A percentile compares a stretch with the other conserved stretches of the same genome.
Conservation (phyloP, 2,329 filamentous ascomycete species). For the Immersiporthe knoxdaviesiana region DNA sequence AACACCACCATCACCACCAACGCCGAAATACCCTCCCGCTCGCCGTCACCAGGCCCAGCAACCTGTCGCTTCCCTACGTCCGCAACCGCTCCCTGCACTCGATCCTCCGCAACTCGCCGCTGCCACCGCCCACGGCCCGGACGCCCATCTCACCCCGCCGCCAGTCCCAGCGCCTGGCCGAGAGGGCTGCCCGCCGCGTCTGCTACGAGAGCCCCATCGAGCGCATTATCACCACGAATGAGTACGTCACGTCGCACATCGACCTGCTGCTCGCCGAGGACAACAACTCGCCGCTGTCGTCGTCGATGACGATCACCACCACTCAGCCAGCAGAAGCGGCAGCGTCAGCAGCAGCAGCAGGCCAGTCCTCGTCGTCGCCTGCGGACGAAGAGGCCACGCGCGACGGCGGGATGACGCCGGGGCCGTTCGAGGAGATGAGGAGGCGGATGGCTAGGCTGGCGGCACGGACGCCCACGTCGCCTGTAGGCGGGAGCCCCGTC, state of each 20-base stretch:
- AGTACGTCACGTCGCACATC: slow-evolving; percentile 65
- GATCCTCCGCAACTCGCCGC: slow-evolving; percentile 68
- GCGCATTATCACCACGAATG: slow-evolving; percentile 66
- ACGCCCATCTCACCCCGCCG: slow-evolving; percentile 58
- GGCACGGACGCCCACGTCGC: slow-evolving; percentile 46
- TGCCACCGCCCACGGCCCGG: slow-evolving; percentile 55
- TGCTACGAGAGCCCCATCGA: slow-evolving; percentile 66
- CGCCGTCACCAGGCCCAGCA: slow-evolving; percentile 30
- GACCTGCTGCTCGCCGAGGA: slow-evolving; percentile 62
- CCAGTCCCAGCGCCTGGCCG: slow-evolving; percentile 57
- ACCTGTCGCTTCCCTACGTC: slow-evolving; percentile 55
- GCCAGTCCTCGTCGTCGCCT: neutral
- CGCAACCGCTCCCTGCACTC: slow-evolving; percentile 63
- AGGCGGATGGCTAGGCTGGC: slow-evolving; percentile 56
- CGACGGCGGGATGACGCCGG: slow-evolving; percentile 65
- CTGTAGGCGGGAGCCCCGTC: slow-evolving; percentile 46
- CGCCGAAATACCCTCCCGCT: slow-evolving; percentile 43
- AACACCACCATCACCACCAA: slow-evolving; percentile 30
- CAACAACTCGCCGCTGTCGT: slow-evolving; percentile 52
- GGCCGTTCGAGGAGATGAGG: slow-evolving; percentile 66
- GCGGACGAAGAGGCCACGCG: slow-evolving; percentile 37
- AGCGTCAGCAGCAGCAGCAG: neutral
- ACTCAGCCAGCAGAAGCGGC: too few species aligned
- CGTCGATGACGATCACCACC: slow-evolving; percentile 37
- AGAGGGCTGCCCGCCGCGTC: slow-evolving; percentile 59